A percentile compares a stretch with the other conserved stretches of the same genome.
phyloP scores from a whole-genome alignment of 768 basidiomycete genomes.

The Boletus insuetus region DNA sequence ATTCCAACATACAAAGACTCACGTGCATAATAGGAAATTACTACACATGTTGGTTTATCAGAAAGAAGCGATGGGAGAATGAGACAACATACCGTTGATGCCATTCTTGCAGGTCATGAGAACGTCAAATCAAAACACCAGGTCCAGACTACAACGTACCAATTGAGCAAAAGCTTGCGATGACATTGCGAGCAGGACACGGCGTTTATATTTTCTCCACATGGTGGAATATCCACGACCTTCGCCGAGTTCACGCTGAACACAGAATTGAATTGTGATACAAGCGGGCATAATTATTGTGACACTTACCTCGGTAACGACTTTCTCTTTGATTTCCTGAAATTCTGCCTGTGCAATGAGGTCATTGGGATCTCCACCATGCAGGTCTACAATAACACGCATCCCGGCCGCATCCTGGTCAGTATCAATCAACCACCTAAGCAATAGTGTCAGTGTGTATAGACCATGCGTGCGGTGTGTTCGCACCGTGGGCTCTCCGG shows the following conservation, averaged over 20 bases:
- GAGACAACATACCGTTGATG: constrained; percentile 70
- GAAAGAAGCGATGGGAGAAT: constrained; percentile 1
- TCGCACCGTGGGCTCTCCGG: constrained; percentile 86
- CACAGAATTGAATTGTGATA: background rate
- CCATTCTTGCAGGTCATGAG: constrained; percentile 61
- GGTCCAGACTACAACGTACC: constrained; percentile 44
- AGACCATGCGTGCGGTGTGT: background rate
- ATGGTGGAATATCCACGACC: constrained; percentile 73
- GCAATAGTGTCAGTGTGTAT: constrained; percentile 4
- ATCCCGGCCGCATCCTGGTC: constrained; percentile 82
- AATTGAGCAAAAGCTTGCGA: constrained; percentile 95
- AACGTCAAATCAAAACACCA: background rate
- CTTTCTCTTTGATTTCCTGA: constrained; percentile 82
- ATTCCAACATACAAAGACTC: constrained; percentile 31
- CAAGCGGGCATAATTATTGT: background rate
- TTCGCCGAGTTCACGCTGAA: constrained; percentile 72
- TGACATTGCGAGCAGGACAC: constrained; percentile 91
- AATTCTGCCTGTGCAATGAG: constrained; percentile 77
- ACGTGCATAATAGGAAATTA: constrained; percentile 95
- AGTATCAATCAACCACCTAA: constrained; percentile 86
- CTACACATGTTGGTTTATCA: constrained; percentile 37
- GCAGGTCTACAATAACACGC: constrained; percentile 83
- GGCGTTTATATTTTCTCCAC: constrained; percentile 84
- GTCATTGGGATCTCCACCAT: constrained; percentile 75
- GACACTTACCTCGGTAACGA: constrained; percentile 58